Percentiles rank a stretch among this genome's conserved stretches.
Evolutionary conservation across 2,329 filamentous ascomycete genomes (phyloP).

Genomic region (Neobulgaria alba): DNA sequence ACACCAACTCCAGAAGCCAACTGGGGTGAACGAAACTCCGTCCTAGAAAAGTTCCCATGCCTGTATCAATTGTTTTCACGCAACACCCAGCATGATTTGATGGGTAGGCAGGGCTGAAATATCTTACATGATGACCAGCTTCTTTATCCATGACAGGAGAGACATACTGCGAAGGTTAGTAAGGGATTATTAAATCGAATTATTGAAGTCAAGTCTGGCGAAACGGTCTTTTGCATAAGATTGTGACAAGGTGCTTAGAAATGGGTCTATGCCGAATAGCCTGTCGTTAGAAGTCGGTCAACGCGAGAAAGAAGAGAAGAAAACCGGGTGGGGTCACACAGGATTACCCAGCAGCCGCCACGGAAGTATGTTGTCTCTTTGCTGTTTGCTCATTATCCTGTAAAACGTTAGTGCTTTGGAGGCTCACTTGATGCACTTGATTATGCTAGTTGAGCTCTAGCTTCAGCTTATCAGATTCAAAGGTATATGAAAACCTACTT

Average conservation of each 20-base stretch:
- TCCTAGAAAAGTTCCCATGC: constrained; percentile 4
- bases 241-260: background rate
- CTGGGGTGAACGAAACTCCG: background rate
- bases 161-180: background rate
- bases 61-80: constrained; percentile 9
- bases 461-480: constrained; percentile 9
- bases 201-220: constrained; percentile 3
- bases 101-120: constrained; percentile 10
- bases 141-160: background rate
- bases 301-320: constrained; percentile 15
- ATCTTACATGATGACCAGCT: constrained; percentile 11
- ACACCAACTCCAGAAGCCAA: constrained; percentile 14
- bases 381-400: constrained; percentile 23
- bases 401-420: constrained; percentile 17
- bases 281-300: constrained; percentile 27
- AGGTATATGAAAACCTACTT: constrained; percentile 23
- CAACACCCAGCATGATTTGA: constrained; percentile 8
- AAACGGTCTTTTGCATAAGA: background rate
- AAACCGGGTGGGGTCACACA: constrained; percentile 21
- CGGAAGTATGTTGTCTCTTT: constrained; percentile 28
- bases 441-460: constrained; percentile 2
- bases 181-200: background rate
- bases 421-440: background rate
- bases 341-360: constrained; percentile 24
- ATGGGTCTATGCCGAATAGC: constrained; percentile 2